Evolutionary conservation across 208 protist genomes (phyloP), one percentile per base, ranked within the genome.

Genomic region (Sergeia podlipaevii): DNA sequence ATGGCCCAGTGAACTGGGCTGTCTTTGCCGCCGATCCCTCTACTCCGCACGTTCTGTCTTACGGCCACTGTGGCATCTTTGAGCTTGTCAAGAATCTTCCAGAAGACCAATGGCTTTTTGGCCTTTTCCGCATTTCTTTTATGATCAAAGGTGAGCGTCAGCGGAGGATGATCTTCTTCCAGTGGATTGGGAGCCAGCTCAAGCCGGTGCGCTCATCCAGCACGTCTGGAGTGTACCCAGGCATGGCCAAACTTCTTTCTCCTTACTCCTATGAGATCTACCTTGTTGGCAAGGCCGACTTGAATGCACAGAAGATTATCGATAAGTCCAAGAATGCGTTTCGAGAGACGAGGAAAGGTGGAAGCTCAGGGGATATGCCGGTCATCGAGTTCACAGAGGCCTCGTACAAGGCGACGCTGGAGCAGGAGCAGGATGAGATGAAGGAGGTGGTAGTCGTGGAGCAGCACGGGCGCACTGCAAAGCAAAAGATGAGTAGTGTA

Each of bases 1-100:
- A 85, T 59, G 84, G 84, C 34, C 70, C 77, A 4, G 49, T 94
- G 20, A 91, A 94, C 68, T 94, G 87, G 84, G 80, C 63, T 13
- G 61, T 85, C 15, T 90, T 94, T 33, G 76, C 66, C 30, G 70
- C 81, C 1, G 66, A 91, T 20, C 64, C 74, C 28, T 26, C 60
- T n/a, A 49, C 27, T 28, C 68, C 83, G 15, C 69, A 37, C 21
- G 61, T 90, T 17, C 56, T 48, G 8, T 57, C 64, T 37, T 80
- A 84, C 46, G 87, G 87, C 17, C 62, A 67, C 17, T 60, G 77
- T 18, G 83, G 82, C 30, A 85, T 94, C 32, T 89, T 81, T 43
- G 83, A 94, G 57, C 64, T 94, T 51, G 72, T 86, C 30, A 70
- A 73, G 34, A 70, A 84, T 42, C 74, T 94, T 3, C 79, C 80